phyloP scores from a whole-genome alignment of 2,329 filamentous ascomycete species.

The Alternaria rosae region DNA sequence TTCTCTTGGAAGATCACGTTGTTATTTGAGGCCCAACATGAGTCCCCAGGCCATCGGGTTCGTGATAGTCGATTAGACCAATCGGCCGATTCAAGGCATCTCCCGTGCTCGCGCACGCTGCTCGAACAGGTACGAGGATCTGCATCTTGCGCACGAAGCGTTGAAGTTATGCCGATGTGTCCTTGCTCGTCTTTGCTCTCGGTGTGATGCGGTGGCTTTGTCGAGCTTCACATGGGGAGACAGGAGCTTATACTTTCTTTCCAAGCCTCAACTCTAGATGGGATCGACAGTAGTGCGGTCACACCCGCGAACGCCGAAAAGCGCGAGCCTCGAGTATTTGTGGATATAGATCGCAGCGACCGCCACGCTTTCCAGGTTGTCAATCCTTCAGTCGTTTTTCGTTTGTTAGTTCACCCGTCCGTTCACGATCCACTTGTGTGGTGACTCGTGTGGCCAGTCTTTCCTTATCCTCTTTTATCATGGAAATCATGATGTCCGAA shows the following conservation, averaged over 20 bases:
- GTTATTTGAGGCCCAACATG: slow-evolving; percentile 1
- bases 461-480: not conserved
- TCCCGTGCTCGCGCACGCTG: not conserved
- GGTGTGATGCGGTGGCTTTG: not conserved
- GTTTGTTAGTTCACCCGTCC: not conserved
- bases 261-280: not conserved
- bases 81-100: not conserved
- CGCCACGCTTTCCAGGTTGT: not conserved
- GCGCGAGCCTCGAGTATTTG: not conserved
- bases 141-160: not conserved
- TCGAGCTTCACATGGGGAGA: not conserved
- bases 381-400: not conserved
- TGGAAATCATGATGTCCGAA: slow-evolving; percentile 7
- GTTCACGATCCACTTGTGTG: slow-evolving; percentile 3
- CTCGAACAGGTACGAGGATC: not conserved
- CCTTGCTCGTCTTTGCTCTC: not conserved
- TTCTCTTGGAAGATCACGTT: not conserved
- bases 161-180: not conserved
- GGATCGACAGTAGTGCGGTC: slow-evolving; percentile 4
- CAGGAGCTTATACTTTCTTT: slow-evolving; percentile 3
- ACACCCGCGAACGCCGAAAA: not conserved
- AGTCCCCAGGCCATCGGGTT: not conserved
- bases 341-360: slow-evolving; percentile 2
- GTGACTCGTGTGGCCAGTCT: not conserved
- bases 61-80: not conserved